Evolutionary conservation across 2,329 filamentous ascomycete species (phyloP).

Genomic region (Colletotrichum sojae): DNA sequence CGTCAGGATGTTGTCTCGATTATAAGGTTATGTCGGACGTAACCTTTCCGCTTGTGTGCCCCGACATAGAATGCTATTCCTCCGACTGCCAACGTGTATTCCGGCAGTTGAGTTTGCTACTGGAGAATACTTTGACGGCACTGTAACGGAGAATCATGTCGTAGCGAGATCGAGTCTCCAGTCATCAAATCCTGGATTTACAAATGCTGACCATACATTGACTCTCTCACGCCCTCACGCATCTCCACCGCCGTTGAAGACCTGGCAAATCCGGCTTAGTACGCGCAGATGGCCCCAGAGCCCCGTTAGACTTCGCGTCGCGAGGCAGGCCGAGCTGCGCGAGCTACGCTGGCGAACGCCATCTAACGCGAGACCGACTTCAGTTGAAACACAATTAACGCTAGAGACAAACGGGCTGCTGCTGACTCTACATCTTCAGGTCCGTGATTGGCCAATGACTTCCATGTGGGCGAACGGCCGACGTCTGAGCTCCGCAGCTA

Average conservation of each 20-base stretch:
- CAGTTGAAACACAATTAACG: no score
- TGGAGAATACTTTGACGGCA: background rate
- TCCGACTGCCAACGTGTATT: background rate
- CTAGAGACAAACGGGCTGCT: no score
- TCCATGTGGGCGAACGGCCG: no score
- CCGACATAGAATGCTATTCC: background rate
- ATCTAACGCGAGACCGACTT: no score
- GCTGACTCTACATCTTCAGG: no score
- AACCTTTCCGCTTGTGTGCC: background rate
- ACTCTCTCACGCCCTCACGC: background rate
- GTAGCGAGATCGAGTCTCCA: no score
- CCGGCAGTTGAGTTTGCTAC: background rate
- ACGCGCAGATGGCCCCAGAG: background rate
- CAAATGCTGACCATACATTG: background rate
- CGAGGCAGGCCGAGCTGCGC: background rate
- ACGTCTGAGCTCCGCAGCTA: no score
- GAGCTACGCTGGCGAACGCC: background rate
- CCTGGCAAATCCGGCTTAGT: background rate
- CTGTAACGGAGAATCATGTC: background rate
- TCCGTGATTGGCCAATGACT: no score
- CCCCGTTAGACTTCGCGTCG: background rate
- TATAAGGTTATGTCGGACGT: slow-evolving; percentile 7
- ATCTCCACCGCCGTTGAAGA: background rate
- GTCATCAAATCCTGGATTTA: background rate
- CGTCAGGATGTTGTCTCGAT: background rate